Evolutionary conservation across 371 early-diverging fungal species (phyloP), one percentile per base, ranked within the genome.

Genomic region (Syncephalastrum contaminatum): DNA sequence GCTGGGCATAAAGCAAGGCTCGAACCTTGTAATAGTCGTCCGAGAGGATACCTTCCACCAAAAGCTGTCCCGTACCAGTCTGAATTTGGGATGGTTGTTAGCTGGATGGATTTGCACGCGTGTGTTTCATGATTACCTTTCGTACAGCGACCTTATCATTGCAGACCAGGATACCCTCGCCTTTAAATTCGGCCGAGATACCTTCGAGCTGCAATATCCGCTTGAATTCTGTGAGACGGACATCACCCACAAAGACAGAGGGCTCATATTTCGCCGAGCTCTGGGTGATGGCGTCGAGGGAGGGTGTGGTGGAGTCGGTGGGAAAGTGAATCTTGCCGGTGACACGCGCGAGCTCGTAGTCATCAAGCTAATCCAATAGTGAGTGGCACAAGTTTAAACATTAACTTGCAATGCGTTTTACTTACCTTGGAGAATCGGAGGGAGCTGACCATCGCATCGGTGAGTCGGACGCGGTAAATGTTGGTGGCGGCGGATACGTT

Each of bases 401-500:
- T 5, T 24, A 36, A 14, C 41, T 25, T 25, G 43, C 14, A 3
- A 8, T 1, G 14, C 10, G 2, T 10, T 21, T n/a, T 18, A 40
- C 25, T 58, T 79, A 88, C 88, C 75, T 83, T 82, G 15, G 89
- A 79, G 62, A 93, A 84, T 25, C 70, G 79, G 14, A 94, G 66
- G 3, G 91, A 89, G 62, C 85, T 88, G 50, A 94, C 83, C 20
- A 97, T 80, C 25, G 93, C 84, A 70, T 97, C 96, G 1, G 96
- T 90, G 36, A 97, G 64, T 61, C 84, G 70, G 20, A 90, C 84
- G 49, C 84, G 84, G 63, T 88, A 91, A 45, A 91, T 86, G 55
- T 94, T 92, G 48, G 90, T 86, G 2, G 93, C 92, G 4, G 94
- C 87, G 0, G 93, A 91, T 4, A 95, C 93, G 62, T 93, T 94